phyloP scores from a whole-genome alignment of 352 stramenopile genomes.

The Phytophthora niederhauseri region DNA sequence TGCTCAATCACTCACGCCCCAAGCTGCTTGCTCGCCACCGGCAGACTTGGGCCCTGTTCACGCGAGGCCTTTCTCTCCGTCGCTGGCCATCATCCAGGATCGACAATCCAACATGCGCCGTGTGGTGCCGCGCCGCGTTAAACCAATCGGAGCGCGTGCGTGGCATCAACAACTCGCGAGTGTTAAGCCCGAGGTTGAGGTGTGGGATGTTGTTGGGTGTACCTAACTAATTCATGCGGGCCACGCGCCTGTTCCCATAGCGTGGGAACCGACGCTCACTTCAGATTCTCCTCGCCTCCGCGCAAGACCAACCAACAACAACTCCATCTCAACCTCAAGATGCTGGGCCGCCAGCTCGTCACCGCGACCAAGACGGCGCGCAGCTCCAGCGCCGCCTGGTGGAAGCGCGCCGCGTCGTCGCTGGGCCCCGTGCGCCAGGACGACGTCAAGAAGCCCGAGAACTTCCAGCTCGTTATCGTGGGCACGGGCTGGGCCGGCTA shows the following conservation, averaged over 20 bases:
- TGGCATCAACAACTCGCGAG: not conserved
- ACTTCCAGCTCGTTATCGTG: slow-evolving; percentile 76
- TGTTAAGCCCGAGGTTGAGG: too few species aligned
- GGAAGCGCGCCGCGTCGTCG: slow-evolving; percentile 32
- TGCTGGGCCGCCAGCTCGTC: slow-evolving; percentile 30
- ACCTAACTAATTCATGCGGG: not conserved
- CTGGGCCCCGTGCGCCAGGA: slow-evolving; percentile 17
- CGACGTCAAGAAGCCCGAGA: slow-evolving; percentile 61
- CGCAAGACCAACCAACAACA: not conserved
- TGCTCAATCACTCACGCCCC: not conserved
- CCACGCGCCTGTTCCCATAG: not conserved
- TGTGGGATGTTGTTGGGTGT: not conserved
- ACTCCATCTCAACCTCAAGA: not conserved
- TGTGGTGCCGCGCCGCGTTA: not conserved
- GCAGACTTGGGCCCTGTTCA: not conserved
- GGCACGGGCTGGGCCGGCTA: slow-evolving; percentile 85
- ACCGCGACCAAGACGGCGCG: slow-evolving; percentile 28
- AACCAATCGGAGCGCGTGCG: not conserved
- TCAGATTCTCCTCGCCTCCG: not conserved
- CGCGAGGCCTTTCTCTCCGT: not conserved
- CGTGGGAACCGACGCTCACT: not conserved
- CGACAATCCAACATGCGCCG: not conserved
- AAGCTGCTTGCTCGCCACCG: too few species aligned
- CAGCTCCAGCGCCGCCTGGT: slow-evolving; percentile 27
- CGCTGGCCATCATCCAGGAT: not conserved